Percentiles rank a stretch among this genome's conserved stretches.
Conservation (phyloP, 116 monocot species). For the Papilionanthe hybrid region DNA sequence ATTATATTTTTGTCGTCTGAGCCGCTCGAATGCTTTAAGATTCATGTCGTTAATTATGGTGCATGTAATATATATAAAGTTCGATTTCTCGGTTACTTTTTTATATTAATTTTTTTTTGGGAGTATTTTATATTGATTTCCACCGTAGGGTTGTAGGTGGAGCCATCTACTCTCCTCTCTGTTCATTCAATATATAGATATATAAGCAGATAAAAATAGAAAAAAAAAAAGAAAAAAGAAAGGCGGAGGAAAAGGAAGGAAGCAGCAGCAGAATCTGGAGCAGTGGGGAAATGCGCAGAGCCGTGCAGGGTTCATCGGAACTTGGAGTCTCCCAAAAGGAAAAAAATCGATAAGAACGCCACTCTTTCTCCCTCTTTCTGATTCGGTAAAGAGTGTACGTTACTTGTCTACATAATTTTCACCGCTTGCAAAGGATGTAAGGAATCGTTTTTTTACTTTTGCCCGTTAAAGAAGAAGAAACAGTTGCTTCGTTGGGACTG, state of each 20-base stretch:
- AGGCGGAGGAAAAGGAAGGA: too few species aligned
- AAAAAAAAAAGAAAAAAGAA: neutral
- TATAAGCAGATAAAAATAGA: neutral
- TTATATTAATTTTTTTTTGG: too few species aligned
- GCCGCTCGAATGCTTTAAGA: too few species aligned
- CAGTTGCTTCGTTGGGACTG: neutral
- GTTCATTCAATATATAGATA: neutral
- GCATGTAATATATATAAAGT: too few species aligned
- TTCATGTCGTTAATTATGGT: too few species aligned
- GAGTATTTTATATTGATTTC: neutral
- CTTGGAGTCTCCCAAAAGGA: neutral
- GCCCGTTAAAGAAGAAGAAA: neutral
- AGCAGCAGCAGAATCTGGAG: neutral
- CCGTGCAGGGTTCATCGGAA: neutral
- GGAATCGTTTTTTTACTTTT: neutral
- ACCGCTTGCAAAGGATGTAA: neutral
- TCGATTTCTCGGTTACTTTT: too few species aligned
- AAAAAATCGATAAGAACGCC: neutral
- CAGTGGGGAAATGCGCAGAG: too few species aligned
- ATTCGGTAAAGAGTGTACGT: neutral
- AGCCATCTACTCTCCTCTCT: neutral
- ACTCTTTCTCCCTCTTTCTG: neutral
- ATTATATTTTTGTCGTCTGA: too few species aligned
- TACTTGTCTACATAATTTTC: neutral
- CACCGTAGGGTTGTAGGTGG: neutral